Evolutionary conservation across 1,284 basidiomycete genomes (phyloP).

Genomic region (Rhodotorula glutinis): DNA sequence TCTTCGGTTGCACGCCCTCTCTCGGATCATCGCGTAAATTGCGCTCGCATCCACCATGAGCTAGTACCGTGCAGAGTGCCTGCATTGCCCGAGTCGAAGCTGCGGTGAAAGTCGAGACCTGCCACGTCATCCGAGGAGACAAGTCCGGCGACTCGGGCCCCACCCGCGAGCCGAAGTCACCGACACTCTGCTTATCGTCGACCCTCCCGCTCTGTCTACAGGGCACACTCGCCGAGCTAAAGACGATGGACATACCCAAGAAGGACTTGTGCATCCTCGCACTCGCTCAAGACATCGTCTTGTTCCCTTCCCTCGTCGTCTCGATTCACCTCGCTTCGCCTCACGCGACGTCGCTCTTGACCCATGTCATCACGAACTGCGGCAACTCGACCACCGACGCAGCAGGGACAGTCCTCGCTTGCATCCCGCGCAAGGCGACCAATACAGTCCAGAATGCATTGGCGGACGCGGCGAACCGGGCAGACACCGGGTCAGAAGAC

Average conservation of each 20-base stretch:
- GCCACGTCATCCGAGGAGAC: too few species aligned
- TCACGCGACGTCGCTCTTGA: background rate
- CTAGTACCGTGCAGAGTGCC: too few species aligned
- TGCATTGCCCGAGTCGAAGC: too few species aligned
- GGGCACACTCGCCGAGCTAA: background rate
- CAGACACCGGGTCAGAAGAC: background rate
- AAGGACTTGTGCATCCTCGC: conserved; percentile 12
- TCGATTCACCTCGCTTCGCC: conserved; percentile 33
- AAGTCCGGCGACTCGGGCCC: too few species aligned
- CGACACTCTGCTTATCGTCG: too few species aligned
- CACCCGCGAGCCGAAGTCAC: too few species aligned
- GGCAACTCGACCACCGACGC: background rate
- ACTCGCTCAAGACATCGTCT: conserved; percentile 27
- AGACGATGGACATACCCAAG: background rate
- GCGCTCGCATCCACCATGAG: too few species aligned
- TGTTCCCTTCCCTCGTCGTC: conserved; percentile 33
- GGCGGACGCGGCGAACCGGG: background rate
- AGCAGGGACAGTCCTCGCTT: conserved; percentile 29
- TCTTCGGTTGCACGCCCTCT: too few species aligned
- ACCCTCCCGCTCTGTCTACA: too few species aligned
- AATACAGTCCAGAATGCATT: background rate
- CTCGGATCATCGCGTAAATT: too few species aligned
- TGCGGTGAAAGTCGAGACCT: too few species aligned
- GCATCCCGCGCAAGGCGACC: conserved; percentile 31
- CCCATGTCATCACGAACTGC: background rate